These are phyloP conservation scores for Neohortaea acidophila DNA, from an alignment of 495 filamentous ascomycete species.

Conservation along the genomic window DNA sequence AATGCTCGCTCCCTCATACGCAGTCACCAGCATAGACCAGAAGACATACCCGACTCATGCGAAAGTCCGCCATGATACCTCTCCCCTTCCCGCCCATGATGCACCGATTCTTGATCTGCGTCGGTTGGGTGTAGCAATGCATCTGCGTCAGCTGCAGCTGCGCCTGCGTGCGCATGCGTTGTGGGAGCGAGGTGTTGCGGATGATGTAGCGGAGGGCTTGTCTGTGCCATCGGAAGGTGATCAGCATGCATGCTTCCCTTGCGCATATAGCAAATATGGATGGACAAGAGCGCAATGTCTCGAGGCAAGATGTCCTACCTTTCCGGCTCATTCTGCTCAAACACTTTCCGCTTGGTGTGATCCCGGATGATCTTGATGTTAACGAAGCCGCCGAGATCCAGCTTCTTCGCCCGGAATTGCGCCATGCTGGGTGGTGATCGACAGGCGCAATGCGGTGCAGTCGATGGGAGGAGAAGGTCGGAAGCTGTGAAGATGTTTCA, in stretches of 20 bases:
- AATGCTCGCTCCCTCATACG: neutral
- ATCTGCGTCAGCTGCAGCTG: slow-evolving; percentile 86
- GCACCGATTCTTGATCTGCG: slow-evolving; percentile 87
- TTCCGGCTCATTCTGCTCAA: slow-evolving; percentile 68
- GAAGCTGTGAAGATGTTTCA: too few species aligned
- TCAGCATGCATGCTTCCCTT: neutral
- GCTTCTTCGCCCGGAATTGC: slow-evolving; percentile 70
- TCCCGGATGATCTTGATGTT: slow-evolving; percentile 78
- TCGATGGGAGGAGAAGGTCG: too few species aligned
- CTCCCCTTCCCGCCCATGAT: slow-evolving; percentile 72
- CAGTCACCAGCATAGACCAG: neutral
- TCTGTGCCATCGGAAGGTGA: slow-evolving; percentile 30
- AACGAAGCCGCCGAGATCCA: slow-evolving; percentile 72
- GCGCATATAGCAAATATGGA: neutral
- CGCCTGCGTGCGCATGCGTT: slow-evolving; percentile 68
- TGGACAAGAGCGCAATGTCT: neutral
- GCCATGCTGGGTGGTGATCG: slow-evolving; percentile 41
- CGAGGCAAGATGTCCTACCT: slow-evolving; percentile 37
- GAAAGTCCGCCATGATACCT: slow-evolving; percentile 78
- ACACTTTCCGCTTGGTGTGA: slow-evolving; percentile 88
- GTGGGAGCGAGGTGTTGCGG: slow-evolving; percentile 74
- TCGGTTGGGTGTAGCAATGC: slow-evolving; percentile 84
- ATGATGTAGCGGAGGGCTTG: slow-evolving; percentile 93
- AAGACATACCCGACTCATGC: slow-evolving; percentile 73
- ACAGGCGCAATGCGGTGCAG: too few species aligned